phyloP scores from a whole-genome alignment of 78 protist species.

The slime mould (Dictyostelium discoideum) region DNA sequence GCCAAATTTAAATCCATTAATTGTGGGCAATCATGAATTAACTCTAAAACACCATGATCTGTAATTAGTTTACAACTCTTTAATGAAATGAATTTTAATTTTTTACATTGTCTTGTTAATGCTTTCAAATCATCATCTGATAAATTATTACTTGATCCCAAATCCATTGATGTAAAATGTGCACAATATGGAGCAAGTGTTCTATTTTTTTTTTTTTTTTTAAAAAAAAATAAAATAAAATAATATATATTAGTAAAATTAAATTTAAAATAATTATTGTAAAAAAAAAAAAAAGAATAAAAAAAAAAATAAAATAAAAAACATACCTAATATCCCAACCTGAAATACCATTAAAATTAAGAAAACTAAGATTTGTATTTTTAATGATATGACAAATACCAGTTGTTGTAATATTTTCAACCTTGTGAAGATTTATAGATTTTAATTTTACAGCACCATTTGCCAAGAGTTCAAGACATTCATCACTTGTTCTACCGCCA shows the following conservation, averaged over 20 bases:
- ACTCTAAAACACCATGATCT: conserved; percentile 79
- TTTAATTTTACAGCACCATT: conserved; percentile 79
- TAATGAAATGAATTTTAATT: conserved; percentile 62
- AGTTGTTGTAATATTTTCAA: conserved; percentile 70
- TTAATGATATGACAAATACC: conserved; percentile 79
- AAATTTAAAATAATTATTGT: not conserved
- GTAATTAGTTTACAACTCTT: conserved; percentile 73
- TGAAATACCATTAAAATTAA: conserved; percentile 77
- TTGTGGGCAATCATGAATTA: conserved; percentile 76
- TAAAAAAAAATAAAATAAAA: not conserved
- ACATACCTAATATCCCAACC: conserved; percentile 63
- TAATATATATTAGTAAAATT: too few species aligned
- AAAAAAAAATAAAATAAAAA: too few species aligned
- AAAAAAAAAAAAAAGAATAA: too few species aligned
- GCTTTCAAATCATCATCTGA: conserved; percentile 75
- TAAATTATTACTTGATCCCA: conserved; percentile 71
- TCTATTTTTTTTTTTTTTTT: not conserved
- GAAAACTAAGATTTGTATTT: conserved; percentile 56
- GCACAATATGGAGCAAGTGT: conserved; percentile 78
- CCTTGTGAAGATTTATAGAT: conserved; percentile 69
- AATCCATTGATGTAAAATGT: conserved; percentile 75
- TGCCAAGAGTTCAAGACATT: conserved; percentile 57
- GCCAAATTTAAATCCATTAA: conserved; percentile 75
- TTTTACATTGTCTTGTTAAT: conserved; percentile 75
- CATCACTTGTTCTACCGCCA: conserved; percentile 64